phyloP scores from a whole-genome alignment of 2,329 filamentous ascomycete species.

The Apiospora pterosperma region DNA sequence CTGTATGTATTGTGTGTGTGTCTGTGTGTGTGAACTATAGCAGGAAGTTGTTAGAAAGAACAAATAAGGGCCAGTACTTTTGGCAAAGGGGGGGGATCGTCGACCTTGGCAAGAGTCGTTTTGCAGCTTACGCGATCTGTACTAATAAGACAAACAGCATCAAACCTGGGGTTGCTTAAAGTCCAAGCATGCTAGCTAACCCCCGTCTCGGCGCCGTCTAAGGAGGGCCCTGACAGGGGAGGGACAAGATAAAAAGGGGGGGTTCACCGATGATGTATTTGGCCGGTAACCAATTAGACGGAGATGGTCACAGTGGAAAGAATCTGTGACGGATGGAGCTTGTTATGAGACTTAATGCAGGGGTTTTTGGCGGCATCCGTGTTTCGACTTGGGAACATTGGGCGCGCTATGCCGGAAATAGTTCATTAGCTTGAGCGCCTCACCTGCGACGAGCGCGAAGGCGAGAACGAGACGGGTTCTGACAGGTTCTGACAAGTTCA shows the following conservation, averaged over 20 bases:
- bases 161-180: neutral
- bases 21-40: neutral
- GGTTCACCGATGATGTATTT: neutral
- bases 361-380: neutral
- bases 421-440: neutral
- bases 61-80: neutral
- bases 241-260: neutral
- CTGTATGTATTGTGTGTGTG: neutral
- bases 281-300: neutral
- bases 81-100: neutral
- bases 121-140: neutral
- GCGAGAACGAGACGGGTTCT: neutral
- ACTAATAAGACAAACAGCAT: no score
- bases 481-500: neutral
- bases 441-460: neutral
- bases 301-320: neutral
- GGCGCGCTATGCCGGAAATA: neutral
- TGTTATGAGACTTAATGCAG: constrained; percentile 1
- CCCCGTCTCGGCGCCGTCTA: neutral
- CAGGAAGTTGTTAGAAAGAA: neutral
- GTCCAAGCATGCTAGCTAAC: neutral
- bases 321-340: constrained; percentile 1
- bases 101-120: neutral
- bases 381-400: constrained; percentile 2
- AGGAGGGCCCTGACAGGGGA: neutral